A percentile compares a stretch with the other conserved stretches of the same genome.
phyloP scores from a whole-genome alignment of 257 asterid genomes.

The Ilex asprella region DNA sequence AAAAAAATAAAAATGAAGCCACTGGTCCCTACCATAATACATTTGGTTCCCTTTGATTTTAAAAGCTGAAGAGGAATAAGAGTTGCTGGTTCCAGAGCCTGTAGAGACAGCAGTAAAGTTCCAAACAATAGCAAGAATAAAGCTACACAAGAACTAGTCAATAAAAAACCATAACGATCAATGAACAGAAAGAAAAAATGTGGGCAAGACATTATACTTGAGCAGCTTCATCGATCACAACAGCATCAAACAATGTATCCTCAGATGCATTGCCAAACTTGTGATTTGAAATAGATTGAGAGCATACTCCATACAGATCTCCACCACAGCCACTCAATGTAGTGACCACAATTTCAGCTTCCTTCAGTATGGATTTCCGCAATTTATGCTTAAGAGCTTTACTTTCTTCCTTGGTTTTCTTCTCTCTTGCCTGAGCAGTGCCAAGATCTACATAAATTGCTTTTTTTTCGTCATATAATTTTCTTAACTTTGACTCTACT shows the following conservation, averaged over 20 bases:
- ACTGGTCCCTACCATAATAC: conserved; percentile 65
- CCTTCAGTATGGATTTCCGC: conserved; percentile 75
- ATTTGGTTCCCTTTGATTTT: conserved; percentile 81
- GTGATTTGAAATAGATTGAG: conserved; percentile 63
- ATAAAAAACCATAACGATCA: conserved; percentile 12
- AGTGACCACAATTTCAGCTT: conserved; percentile 93
- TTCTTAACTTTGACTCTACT: conserved; percentile 63
- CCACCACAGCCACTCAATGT: conserved; percentile 99
- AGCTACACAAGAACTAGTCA: conserved; percentile 3
- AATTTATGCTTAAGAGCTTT: conserved; percentile 76
- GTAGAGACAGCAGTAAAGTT: conserved; percentile 7
- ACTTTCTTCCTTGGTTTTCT: conserved; percentile 68
- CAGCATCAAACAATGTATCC: conserved; percentile 80
- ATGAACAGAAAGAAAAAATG: conserved; percentile 13
- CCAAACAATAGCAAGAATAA: conserved; percentile 18
- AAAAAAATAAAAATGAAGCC: conserved; percentile 11
- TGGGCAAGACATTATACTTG: conserved; percentile 41
- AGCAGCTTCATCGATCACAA: conserved; percentile 99
- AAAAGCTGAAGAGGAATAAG: conserved; percentile 96
- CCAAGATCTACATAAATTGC: conserved; percentile 60
- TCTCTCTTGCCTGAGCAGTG: conserved; percentile 70
- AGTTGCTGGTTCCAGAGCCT: conserved; percentile 99
- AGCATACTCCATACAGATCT: conserved; percentile 84
- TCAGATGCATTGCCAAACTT: conserved; percentile 66
- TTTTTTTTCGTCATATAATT: conserved; percentile 68